Base-by-base conservation (phyloP, 306 rosid genomes). In the Vigna mungo region DNA sequence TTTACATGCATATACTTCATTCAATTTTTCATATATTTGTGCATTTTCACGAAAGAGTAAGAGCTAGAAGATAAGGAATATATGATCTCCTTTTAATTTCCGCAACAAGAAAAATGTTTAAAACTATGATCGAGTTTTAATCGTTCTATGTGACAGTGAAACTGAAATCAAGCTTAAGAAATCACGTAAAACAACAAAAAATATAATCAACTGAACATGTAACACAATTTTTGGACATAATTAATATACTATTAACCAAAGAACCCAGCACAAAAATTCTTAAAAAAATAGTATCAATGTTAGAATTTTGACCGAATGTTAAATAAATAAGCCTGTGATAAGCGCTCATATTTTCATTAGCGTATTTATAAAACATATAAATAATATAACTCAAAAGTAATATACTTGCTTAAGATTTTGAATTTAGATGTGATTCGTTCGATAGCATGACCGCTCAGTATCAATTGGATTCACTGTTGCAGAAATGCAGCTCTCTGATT, bases 401-500 rank as follows among this genome's bases (percentile, higher is more conserved):
- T 34, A 32, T 32, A 61, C n/a, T 30, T 61, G 2, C 3, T 1
- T 6, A 32, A 61, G 68, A 32, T n/a, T 43, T 66, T 66, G n/a
- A 66, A 36, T 44, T 17, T 8, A 25, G 49, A 71, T 17, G 62
- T 46, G 62, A 52, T 36, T 51, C 37, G 58, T 30, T 8, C 13
- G 71, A 15, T 61, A 32, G 18, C 82, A 94, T 90, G 96, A 83
- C 85, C 68, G 41, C 72, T 16, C 72, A 30, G 32, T 20, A 16
- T 70, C 54, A 55, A 43, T 49, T 82, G 6, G 84, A 84, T 11
- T 47, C 85, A 3, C 18, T 91, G 79, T 32, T 89, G 56, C 88
- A 86, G 78, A 94, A 86, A 84, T 91, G 97, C 82, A 47, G 61
- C 46, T 81, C 93, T 9, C 81, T 94, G 72, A 23, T 73, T 9